A percentile compares a stretch with the other conserved stretches of the same genome.
phyloP scores from a whole-genome alignment of 2,329 filamentous ascomycete species.

The Stenocarpella maydis region DNA sequence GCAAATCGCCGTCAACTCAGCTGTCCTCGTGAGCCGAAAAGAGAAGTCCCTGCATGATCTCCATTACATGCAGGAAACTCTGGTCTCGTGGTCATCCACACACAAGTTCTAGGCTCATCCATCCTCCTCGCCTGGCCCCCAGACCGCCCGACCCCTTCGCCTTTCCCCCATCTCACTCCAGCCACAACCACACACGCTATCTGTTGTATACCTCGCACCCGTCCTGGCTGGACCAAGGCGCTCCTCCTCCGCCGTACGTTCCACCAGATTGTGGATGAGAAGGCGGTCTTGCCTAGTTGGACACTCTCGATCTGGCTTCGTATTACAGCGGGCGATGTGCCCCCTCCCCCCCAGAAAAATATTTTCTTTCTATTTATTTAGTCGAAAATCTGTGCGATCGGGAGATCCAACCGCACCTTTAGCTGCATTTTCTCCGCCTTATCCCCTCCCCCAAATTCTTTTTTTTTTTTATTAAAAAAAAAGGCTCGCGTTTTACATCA shows the following conservation, averaged over 20 bases:
- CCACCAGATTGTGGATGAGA: neutral
- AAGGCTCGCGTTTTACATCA: constrained; percentile 27
- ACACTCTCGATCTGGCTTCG: constrained; percentile 30
- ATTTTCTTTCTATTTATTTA: neutral
- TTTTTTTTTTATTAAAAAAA: too few relatives aligned
- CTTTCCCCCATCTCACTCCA: neutral
- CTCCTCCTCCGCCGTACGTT: neutral
- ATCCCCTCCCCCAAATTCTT: neutral
- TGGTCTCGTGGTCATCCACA: constrained; percentile 39
- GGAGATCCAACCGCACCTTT: neutral
- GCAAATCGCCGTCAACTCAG: constrained; percentile 35
- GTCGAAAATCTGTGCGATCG: constrained; percentile 32
- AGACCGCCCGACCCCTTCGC: neutral
- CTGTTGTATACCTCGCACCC: constrained; percentile 21
- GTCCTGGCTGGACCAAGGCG: constrained; percentile 19
- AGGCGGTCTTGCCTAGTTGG: constrained; percentile 3
- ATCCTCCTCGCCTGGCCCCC: too few relatives aligned
- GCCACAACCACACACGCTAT: neutral
- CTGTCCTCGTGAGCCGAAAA: constrained; percentile 37
- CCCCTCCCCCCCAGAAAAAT: constrained; percentile 1
- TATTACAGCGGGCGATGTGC: constrained; percentile 30
- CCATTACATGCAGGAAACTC: constrained; percentile 45
- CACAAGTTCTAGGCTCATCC: neutral
- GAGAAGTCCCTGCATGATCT: constrained; percentile 46
- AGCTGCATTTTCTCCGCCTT: neutral